These are phyloP conservation scores for Albifimbria verrucaria DNA, from an alignment of 2,329 filamentous ascomycete genomes.

Conservation along the genomic window DNA sequence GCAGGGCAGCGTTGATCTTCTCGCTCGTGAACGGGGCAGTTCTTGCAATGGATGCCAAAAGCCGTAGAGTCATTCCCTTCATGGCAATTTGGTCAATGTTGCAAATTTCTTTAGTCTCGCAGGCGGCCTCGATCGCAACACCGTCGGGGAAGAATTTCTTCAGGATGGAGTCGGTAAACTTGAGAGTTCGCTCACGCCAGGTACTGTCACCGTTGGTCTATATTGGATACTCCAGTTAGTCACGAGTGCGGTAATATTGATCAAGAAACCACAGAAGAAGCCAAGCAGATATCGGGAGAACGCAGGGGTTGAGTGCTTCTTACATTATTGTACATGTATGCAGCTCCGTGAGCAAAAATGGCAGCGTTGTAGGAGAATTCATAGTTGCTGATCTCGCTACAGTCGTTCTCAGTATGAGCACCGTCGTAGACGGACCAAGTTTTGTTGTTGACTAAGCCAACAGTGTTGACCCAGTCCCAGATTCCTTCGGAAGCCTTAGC, in stretches of 20 bases:
- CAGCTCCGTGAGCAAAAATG: slow-evolving; percentile 54
- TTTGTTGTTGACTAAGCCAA: slow-evolving; percentile 57
- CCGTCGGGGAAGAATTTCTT: slow-evolving; percentile 52
- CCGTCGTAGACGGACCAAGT: slow-evolving; percentile 61
- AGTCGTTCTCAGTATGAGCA: slow-evolving; percentile 47
- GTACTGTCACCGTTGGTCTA: slow-evolving; percentile 44
- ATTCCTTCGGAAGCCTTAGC: slow-evolving; percentile 59
- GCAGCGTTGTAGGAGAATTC: slow-evolving; percentile 62
- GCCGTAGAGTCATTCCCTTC: slow-evolving; percentile 58
- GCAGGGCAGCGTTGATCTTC: slow-evolving; percentile 48
- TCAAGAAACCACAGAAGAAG: neutral
- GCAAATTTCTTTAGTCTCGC: slow-evolving; percentile 53
- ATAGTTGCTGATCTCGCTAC: slow-evolving; percentile 49
- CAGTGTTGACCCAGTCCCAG: slow-evolving; percentile 57
- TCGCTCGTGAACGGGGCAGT: slow-evolving; percentile 51
- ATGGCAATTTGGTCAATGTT: slow-evolving; percentile 62
- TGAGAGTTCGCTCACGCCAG: slow-evolving; percentile 50
- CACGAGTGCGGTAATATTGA: too few relatives aligned
- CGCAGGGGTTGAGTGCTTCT: too few relatives aligned
- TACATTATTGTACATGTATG: slow-evolving; percentile 62
- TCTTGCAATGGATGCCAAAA: slow-evolving; percentile 50
- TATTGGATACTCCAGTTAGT: slow-evolving; percentile 6
- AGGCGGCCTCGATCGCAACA: slow-evolving; percentile 59
- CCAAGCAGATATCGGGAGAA: slow-evolving; percentile 4
- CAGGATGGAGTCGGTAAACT: slow-evolving; percentile 32